phyloP scores from a whole-genome alignment of 768 basidiomycete species.

The Boletus subparvulus region DNA sequence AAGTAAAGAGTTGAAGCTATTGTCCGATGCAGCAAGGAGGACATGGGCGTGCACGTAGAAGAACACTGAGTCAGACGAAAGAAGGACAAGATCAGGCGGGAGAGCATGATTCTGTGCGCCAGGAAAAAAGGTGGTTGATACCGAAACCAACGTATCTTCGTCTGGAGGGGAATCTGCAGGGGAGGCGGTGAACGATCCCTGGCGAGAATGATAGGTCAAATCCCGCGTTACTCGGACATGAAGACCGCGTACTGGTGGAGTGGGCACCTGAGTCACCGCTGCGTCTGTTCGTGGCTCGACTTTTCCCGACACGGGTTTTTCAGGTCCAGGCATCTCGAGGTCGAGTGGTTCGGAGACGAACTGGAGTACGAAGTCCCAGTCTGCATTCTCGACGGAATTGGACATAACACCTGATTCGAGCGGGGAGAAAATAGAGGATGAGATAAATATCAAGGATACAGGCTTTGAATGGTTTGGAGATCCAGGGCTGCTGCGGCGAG shows the following conservation, averaged over 20 bases:
- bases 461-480: background rate
- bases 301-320: conserved; percentile 37
- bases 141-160: conserved; percentile 59
- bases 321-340: conserved; percentile 32
- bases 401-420: conserved; percentile 18
- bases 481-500: conserved; percentile 1
- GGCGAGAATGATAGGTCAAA: background rate
- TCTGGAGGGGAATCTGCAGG: conserved; percentile 33
- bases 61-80: conserved; percentile 76
- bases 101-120: conserved; percentile 55
- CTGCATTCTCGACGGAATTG: conserved; percentile 42
- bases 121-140: conserved; percentile 82
- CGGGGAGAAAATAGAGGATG: background rate
- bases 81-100: conserved; percentile 62
- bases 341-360: conserved; percentile 51
- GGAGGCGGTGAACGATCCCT: conserved; percentile 37
- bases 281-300: conserved; percentile 14
- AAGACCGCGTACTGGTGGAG: conserved; percentile 54
- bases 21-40: conserved; percentile 59
- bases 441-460: background rate
- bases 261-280: conserved; percentile 49
- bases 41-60: conserved; percentile 74
- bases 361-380: conserved; percentile 65
- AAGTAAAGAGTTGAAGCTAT: conserved; percentile 61
- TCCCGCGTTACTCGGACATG: conserved; percentile 1